These are phyloP conservation scores for Ambrosia hybrid DNA, from an alignment of 140 eudicot species.

Conservation along the genomic window DNA sequence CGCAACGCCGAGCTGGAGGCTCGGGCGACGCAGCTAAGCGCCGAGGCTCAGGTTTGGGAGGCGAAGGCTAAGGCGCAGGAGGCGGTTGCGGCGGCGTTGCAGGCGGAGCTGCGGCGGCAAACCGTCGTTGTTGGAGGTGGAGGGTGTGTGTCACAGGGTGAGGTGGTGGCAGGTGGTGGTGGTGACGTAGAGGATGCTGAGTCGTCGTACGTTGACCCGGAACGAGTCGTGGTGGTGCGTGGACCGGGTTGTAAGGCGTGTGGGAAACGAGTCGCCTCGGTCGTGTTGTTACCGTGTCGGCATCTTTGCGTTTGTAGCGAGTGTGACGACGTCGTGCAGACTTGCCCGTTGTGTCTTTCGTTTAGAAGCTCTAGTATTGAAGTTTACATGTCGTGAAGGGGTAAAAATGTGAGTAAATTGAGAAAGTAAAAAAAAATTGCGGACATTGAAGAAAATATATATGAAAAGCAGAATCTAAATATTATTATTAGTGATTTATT, in stretches of 20 bases:
- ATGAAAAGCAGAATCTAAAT: too few species aligned
- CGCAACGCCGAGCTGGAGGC: slow-evolving; percentile 60
- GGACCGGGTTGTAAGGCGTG: slow-evolving; percentile 60
- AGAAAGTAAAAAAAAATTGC: too few species aligned
- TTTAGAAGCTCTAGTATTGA: not conserved
- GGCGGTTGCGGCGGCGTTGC: slow-evolving; percentile 54
- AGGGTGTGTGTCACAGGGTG: too few species aligned
- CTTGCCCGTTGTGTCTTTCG: slow-evolving; percentile 59
- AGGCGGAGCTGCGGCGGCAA: slow-evolving; percentile 46
- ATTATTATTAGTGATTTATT: too few species aligned
- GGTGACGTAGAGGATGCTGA: slow-evolving; percentile 65
- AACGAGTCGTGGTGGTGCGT: slow-evolving; percentile 46
- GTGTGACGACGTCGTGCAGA: slow-evolving; percentile 61
- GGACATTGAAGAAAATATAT: too few species aligned
- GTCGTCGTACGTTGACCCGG: slow-evolving; percentile 69
- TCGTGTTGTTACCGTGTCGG: slow-evolving; percentile 79
- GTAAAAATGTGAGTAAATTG: too few species aligned
- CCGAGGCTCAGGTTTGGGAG: slow-evolving; percentile 63
- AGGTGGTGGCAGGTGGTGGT: too few species aligned
- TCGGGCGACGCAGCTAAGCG: not conserved
- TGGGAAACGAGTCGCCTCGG: slow-evolving; percentile 39
- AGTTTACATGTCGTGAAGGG: too few species aligned
- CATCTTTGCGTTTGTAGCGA: slow-evolving; percentile 66
- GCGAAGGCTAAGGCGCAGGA: slow-evolving; percentile 60
- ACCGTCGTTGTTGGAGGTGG: too few species aligned